These are phyloP conservation scores for Suillus americanus DNA, from an alignment of 768 basidiomycete species.

Conservation along the genomic window DNA sequence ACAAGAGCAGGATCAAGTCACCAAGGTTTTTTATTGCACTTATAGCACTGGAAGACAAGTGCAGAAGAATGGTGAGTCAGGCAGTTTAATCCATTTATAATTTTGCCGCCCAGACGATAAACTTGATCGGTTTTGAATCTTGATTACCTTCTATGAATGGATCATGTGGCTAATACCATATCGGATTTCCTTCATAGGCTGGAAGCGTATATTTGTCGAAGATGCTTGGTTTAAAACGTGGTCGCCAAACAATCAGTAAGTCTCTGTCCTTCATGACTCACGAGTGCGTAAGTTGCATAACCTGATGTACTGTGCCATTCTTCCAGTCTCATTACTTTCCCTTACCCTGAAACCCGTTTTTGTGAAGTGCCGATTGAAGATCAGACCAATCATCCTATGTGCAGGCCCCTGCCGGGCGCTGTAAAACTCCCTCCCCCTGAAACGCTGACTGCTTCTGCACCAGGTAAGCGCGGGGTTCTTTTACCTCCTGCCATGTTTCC, in stretches of 20 bases:
- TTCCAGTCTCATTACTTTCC: conserved; percentile 31
- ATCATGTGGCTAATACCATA: not conserved
- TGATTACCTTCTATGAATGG: not conserved
- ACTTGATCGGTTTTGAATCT: not conserved
- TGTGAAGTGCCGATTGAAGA: conserved; percentile 42
- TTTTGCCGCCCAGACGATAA: not conserved
- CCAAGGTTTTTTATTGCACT: conserved; percentile 41
- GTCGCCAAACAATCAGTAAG: conserved; percentile 27
- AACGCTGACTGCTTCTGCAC: conserved; percentile 23
- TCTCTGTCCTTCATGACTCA: conserved; percentile 5
- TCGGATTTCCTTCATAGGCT: conserved; percentile 31
- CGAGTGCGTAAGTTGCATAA: not conserved
- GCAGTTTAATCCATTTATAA: not conserved
- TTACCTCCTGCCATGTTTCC: conserved; percentile 9
- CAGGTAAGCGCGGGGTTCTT: conserved; percentile 27
- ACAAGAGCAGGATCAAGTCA: conserved; percentile 28
- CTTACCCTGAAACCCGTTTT: conserved; percentile 40
- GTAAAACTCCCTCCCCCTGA: conserved; percentile 26
- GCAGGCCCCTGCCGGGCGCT: conserved; percentile 42
- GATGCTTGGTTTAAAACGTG: conserved; percentile 41
- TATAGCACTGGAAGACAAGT: conserved; percentile 39
- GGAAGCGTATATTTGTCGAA: conserved; percentile 46
- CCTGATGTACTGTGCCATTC: not conserved
- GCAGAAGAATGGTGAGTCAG: conserved; percentile 42
- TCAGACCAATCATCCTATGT: conserved; percentile 36